Base-by-base conservation (phyloP, 371 early-diverging fungal genomes). In the Mortierella sp. region DNA sequence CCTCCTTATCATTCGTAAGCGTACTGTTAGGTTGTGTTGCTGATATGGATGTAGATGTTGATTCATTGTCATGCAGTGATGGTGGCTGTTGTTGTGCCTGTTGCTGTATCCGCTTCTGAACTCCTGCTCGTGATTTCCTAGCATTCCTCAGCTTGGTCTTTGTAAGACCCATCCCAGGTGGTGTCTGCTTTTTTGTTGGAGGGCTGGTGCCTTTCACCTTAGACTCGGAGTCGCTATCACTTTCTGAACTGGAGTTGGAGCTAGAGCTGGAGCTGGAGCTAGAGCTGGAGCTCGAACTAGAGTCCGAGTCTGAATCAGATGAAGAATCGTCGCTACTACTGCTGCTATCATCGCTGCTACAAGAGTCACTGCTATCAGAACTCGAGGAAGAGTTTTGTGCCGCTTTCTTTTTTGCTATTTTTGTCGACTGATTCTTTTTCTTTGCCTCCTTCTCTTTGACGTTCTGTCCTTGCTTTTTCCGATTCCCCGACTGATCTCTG, bases 321-420 rank as follows among this genome's bases (percentile, higher is more conserved):
- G 19, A 29, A 30, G 25, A 43, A 25, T 50, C 62, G 25, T 28
- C 46, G 62, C 47, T 37, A 4, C 29, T 61, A 50, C 18, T 25
- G 48, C 61, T 61, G 19, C 19, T 19, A 15, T 15, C 18, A 18
- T 51, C 45, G 26, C 59, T 59, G 47, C 47, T 45, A 25, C 61
- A 53, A 0, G 62, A 62, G 12, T 26, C 51, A 46, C 64, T 69
- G 53, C 70, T 62, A 51, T 73, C 62, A 1, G 76, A 62, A 3
- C 58, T 72, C 9, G 65, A 57, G 9, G 62, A 50, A 23, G 60
- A 1, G 4, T 59, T 43, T 16, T 59, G 45, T 21, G 53, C 21
- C 29, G 29, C 18, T n/a, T n/a, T 57, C 1, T 15, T 53, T 26
- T 1, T 14, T 1, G 16, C 2, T 1, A n/a, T 5, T 19, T 7